Percentiles rank a stretch among this genome's conserved stretches.
Conservation (phyloP, 345 rosid species). For the Noccaea bulbosa region DNA sequence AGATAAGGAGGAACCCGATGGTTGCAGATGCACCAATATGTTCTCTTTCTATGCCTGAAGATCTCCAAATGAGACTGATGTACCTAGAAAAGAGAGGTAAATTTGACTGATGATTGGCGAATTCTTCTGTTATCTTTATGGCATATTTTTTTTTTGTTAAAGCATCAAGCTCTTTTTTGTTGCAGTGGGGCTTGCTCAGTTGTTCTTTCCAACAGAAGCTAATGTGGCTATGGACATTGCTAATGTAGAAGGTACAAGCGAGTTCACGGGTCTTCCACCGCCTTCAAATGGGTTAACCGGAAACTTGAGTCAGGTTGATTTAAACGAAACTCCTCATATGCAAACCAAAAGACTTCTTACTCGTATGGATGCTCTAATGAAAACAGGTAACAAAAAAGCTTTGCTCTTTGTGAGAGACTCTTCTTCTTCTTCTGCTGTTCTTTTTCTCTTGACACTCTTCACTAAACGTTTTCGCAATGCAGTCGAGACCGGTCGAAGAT, state of each 20-base stretch:
- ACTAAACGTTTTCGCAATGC: conserved; percentile 32
- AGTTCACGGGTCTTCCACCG: conserved; percentile 60
- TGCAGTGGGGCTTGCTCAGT: conserved; percentile 86
- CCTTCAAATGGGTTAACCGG: conserved; percentile 61
- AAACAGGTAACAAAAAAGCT: conserved; percentile 61
- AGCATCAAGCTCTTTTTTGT: neutral
- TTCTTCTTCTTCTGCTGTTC: neutral
- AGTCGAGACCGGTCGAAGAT: conserved; percentile 94
- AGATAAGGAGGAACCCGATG: conserved; percentile 76
- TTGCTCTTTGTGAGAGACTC: neutral
- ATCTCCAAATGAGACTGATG: conserved; percentile 84
- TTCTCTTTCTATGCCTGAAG: conserved; percentile 61
- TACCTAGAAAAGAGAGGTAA: conserved; percentile 97
- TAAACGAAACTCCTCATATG: conserved; percentile 85
- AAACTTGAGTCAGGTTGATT: conserved; percentile 79
- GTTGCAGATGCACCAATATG: conserved; percentile 52
- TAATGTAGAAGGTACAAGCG: conserved; percentile 67
- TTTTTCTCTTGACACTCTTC: conserved; percentile 1
- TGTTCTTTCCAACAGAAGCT: conserved; percentile 92
- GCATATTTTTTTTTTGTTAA: neutral
- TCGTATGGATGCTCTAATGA: conserved; percentile 83
- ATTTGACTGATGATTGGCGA: neutral
- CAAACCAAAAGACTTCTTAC: conserved; percentile 67
- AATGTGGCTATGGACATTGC: conserved; percentile 95
- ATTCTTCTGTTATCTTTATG: conserved; percentile 2